phyloP scores from a whole-genome alignment of 805 yeast species.

The Ogataea sp. region DNA sequence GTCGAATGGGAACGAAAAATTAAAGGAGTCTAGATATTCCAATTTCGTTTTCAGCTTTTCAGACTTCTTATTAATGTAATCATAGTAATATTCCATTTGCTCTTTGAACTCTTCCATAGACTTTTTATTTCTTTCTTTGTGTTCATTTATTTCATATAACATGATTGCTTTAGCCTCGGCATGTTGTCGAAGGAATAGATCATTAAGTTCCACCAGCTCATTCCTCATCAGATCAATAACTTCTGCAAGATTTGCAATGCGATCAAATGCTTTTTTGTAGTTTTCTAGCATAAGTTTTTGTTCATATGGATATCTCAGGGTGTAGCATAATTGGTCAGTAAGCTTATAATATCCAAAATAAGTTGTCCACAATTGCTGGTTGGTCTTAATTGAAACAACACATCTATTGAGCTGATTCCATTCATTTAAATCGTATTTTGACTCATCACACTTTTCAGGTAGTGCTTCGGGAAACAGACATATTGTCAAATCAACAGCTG shows the following conservation, averaged over 20 bases:
- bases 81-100: background rate
- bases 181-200: background rate
- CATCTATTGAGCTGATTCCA: constrained; percentile 3
- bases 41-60: background rate
- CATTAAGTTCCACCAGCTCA: background rate
- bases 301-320: background rate
- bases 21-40: background rate
- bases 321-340: constrained; percentile 6
- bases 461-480: background rate
- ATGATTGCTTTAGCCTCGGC: background rate
- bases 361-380: constrained; percentile 12
- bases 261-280: background rate
- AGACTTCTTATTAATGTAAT: background rate
- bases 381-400: constrained; percentile 3
- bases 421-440: background rate
- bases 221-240: background rate
- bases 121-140: background rate
- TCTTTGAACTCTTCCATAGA: background rate
- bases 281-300: background rate
- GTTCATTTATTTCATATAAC: background rate
- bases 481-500: background rate
- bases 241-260: background rate
- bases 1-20: background rate
- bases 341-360: constrained; percentile 12
- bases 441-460: background rate